Conservation (phyloP, 1,284 basidiomycete genomes). For the Malassezia pachydermatis region DNA sequence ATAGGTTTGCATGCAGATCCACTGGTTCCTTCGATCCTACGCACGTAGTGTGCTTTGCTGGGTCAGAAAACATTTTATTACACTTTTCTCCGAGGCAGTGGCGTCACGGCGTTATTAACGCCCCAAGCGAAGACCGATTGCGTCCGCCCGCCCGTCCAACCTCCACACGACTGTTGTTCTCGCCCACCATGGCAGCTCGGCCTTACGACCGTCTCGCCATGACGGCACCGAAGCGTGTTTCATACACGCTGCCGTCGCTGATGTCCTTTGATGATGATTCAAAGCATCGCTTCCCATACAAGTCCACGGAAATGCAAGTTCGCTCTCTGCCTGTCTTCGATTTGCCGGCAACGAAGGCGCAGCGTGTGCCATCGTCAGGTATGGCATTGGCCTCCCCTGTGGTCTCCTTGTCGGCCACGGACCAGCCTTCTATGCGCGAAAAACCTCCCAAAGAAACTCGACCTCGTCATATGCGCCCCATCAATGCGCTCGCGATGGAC, state of each 20-base stretch:
- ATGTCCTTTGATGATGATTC: slow-evolving; percentile 7
- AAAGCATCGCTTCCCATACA: slow-evolving; percentile 2
- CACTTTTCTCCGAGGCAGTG: no score
- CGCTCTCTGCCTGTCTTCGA: slow-evolving; percentile 25
- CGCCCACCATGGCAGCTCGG: no score
- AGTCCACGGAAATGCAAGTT: neutral
- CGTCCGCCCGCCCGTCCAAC: no score
- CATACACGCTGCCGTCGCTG: slow-evolving; percentile 28
- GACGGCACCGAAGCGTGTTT: slow-evolving; percentile 17
- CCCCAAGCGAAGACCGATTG: no score
- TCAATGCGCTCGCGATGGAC: slow-evolving; percentile 17
- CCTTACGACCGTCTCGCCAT: neutral
- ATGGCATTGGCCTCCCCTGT: neutral
- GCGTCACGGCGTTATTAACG: no score
- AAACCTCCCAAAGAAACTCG: slow-evolving; percentile 13
- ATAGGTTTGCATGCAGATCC: no score
- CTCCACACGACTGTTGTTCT: no score
- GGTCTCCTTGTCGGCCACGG: neutral
- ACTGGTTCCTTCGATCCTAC: no score
- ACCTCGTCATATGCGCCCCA: slow-evolving; percentile 36
- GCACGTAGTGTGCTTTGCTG: no score
- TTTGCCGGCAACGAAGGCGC: slow-evolving; percentile 15
- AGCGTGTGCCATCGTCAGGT: neutral
- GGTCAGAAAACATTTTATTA: no score
- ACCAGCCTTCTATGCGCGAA: neutral